Evolutionary conservation across 352 stramenopile species (phyloP), one percentile per base, ranked within the genome.

Genomic region (Phytophthora cactorum): DNA sequence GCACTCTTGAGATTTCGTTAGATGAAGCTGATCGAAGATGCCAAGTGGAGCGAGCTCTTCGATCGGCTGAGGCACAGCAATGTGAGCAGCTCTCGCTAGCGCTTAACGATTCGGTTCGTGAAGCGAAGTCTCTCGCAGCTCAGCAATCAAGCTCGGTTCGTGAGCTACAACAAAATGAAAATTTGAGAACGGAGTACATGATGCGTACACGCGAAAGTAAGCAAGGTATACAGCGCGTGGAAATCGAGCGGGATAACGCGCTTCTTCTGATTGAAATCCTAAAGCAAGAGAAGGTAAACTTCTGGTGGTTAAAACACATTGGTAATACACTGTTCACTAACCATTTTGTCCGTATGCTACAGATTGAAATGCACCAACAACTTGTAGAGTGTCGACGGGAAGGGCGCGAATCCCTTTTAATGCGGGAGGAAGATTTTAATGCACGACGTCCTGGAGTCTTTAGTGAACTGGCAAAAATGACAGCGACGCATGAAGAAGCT

Each of bases 381-480:
- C 66, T 93, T 0, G 56, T 79, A 43, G 70, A 84, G 1, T 80
- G 66, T 44, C 70, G 74, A 9, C 68, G 64, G 5, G 84, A 92
- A 46, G 74, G 73, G 0, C 38, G 72, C 1, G 86, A 91, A 43
- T 39, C 67, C 6, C 62, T 94, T 0, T 51, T 63, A 27, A 94
- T 94, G 84, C 75, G 86, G 2, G 86, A 94, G 75, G 86, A 94
- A 77, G 86, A 94, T 29, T 55, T 81, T 1, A 68, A 89, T 44
- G 78, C 78, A 41, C 79, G 68, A 5, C 84, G 79, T 28, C 71
- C 67, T 15, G 79, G 72, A 4, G 43, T 89, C 3, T 90, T 89
- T 49, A 73, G 59, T 27, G 74, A 88, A 38, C 34, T 84, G 25
- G 15, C 60, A 6, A 67, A 49, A 25, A 45, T 66, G 31, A 39